Evolutionary conservation across 192 early-diverging fungal genomes (phyloP).

Genomic region (Entrophospora sp.): DNA sequence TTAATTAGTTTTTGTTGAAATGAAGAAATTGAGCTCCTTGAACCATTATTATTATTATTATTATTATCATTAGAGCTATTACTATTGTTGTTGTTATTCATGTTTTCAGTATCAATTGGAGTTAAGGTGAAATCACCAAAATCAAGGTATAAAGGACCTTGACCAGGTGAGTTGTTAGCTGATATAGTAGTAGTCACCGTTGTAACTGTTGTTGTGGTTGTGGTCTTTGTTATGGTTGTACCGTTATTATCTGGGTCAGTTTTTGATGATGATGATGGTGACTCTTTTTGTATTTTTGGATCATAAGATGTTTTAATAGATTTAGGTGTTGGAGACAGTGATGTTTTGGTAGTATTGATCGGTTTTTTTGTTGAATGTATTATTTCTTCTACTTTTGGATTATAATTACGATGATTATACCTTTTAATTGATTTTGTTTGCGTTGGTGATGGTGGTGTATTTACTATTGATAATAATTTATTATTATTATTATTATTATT

Average conservation of each 20-base stretch:
- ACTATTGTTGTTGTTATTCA: not conserved
- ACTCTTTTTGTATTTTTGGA: no score
- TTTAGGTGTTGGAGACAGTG: no score
- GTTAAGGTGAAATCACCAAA: not conserved
- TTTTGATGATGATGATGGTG: not conserved
- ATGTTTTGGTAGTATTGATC: no score
- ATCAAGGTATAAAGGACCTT: constrained; percentile 3
- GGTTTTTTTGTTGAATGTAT: no score
- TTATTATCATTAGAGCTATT: not conserved
- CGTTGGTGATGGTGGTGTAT: no score
- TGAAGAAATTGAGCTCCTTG: not conserved
- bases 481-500: no score
- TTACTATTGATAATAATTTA: no score
- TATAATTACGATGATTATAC: no score
- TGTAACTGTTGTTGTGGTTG: constrained; percentile 7
- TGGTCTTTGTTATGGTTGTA: constrained; percentile 12
- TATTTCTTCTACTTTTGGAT: no score
- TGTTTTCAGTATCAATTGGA: not conserved
- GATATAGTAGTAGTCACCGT: constrained; percentile 5
- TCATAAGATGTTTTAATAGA: no score
- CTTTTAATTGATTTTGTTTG: no score
- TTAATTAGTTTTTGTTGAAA: not conserved
- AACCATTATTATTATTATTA: not conserved
- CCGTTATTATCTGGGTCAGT: not conserved
- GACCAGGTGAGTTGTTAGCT: not conserved